Conservation (phyloP, 1,284 basidiomycete species). For the Tilletia walkeri region DNA sequence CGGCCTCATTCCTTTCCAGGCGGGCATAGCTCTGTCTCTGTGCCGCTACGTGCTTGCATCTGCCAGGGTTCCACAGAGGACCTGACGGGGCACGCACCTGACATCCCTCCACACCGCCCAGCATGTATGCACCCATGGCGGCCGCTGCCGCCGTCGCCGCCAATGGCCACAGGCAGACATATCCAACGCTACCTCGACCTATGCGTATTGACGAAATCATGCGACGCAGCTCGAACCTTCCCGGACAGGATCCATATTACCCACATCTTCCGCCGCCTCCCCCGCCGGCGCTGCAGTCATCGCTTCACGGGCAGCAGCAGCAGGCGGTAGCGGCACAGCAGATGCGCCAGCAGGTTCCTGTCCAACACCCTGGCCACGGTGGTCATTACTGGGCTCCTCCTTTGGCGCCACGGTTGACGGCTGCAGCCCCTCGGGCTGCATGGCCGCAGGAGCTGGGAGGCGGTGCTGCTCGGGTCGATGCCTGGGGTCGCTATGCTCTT, state of each 20-base stretch:
- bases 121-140: constrained; percentile 6
- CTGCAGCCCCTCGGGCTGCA: constrained; percentile 13
- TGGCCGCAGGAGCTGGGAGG: not conserved
- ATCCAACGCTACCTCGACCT: constrained; percentile 2
- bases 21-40: not conserved
- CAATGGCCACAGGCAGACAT: not conserved
- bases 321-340: constrained; percentile 3
- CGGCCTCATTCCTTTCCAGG: not conserved
- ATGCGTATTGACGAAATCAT: not conserved
- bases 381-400: constrained; percentile 4
- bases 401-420: constrained; percentile 5
- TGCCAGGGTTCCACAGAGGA: not conserved
- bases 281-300: not conserved
- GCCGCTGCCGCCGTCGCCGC: constrained; percentile 13
- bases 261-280: not conserved
- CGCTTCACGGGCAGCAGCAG: not conserved
- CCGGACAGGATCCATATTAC: not conserved
- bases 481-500: constrained; percentile 7
- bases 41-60: constrained; percentile 1
- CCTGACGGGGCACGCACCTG: not conserved
- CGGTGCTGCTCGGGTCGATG: not conserved
- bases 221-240: not conserved
- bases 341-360: not conserved
- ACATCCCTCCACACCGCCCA: not conserved
- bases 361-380: not conserved